phyloP scores from a whole-genome alignment of 2,329 filamentous ascomycete genomes.

The Trichoderma guizhouense region DNA sequence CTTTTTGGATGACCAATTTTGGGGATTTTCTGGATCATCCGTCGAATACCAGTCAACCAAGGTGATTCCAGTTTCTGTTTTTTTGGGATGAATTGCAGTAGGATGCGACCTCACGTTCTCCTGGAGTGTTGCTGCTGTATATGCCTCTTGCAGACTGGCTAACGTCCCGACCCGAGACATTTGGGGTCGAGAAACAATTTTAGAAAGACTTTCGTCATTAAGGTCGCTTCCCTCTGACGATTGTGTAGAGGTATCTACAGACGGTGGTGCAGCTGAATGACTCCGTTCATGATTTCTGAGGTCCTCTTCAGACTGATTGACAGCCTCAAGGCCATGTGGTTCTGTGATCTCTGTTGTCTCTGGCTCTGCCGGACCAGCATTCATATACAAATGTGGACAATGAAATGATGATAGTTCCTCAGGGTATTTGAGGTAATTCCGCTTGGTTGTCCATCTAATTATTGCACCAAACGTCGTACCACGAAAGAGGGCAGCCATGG shows the following conservation, averaged over 20 bases:
- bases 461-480: neutral
- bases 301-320: neutral
- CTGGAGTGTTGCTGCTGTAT: neutral
- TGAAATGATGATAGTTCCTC: neutral
- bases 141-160: neutral
- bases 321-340: neutral
- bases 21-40: constrained; percentile 15
- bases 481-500: neutral
- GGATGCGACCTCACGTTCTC: neutral
- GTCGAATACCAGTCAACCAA: constrained; percentile 19
- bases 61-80: neutral
- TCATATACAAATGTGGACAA: neutral
- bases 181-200: neutral
- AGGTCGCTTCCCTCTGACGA: neutral
- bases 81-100: neutral
- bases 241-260: neutral
- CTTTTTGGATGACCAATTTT: constrained; percentile 15
- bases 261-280: neutral
- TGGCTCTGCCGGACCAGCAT: neutral
- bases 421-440: neutral
- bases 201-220: neutral
- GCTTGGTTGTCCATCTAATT: neutral
- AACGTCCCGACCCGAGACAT: neutral
- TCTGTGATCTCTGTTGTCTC: neutral
- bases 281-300: neutral